Evolutionary conservation across 2,329 filamentous ascomycete species (phyloP).

Genomic region (Colletotrichum sublineola): DNA sequence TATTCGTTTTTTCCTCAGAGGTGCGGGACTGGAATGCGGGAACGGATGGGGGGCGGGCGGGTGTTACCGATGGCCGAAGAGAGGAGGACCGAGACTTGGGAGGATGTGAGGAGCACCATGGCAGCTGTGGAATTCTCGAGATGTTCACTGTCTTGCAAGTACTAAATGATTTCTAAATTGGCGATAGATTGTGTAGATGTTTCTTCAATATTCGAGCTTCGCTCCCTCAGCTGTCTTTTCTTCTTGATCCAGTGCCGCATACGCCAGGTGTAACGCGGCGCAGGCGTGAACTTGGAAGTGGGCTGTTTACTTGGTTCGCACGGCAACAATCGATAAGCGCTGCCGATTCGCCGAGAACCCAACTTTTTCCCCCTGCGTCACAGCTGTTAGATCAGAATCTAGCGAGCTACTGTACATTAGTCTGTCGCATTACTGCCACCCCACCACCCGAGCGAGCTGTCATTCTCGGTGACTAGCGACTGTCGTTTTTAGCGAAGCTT

Average conservation of each 20-base stretch:
- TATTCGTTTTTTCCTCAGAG: background rate
- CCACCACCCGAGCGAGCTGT: constrained; percentile 10
- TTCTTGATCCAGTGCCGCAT: constrained; percentile 15
- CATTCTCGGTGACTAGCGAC: constrained; percentile 31
- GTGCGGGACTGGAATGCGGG: constrained; percentile 35
- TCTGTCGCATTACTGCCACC: background rate
- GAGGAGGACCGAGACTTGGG: constrained; percentile 77
- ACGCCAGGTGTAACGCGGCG: constrained; percentile 26
- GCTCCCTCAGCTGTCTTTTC: constrained; percentile 6
- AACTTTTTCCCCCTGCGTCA: constrained; percentile 35
- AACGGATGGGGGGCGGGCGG: constrained; percentile 32
- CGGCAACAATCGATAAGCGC: constrained; percentile 61
- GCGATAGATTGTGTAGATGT: background rate
- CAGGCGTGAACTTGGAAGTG: constrained; percentile 22
- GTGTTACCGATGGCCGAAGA: constrained; percentile 73
- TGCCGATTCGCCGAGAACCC: constrained; percentile 10
- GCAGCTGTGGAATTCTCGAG: background rate
- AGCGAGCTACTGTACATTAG: background rate
- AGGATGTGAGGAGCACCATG: constrained; percentile 72
- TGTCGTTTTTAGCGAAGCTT: constrained; percentile 13
- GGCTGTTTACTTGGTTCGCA: constrained; percentile 51
- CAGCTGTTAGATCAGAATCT: background rate
- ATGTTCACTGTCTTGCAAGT: background rate
- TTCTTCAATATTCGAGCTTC: background rate
- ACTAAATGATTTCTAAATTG: background rate